Conservation (phyloP, 306 rosid genomes). For the Dryas octopetala region DNA sequence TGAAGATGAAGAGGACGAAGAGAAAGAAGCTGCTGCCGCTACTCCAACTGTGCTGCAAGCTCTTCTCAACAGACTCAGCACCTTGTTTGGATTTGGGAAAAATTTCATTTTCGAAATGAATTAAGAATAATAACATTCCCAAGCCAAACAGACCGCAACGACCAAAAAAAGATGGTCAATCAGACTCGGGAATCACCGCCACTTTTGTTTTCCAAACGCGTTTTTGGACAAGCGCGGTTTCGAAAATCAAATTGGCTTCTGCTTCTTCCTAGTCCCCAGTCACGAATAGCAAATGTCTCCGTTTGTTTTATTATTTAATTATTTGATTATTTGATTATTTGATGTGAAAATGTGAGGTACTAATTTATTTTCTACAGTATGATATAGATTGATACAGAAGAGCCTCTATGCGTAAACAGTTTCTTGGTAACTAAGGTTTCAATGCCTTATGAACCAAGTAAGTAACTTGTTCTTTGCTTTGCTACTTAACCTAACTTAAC, state of each 20-base stretch:
- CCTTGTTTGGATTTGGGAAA: constrained; percentile 1
- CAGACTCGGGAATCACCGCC: not conserved
- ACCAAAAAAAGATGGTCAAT: not conserved
- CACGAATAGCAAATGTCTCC: not conserved
- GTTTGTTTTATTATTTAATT: too few relatives aligned
- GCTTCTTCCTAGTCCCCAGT: not conserved
- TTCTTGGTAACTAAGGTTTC: not conserved
- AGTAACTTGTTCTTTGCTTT: constrained; percentile 7
- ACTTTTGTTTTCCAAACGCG: not conserved
- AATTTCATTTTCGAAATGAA: constrained; percentile 4
- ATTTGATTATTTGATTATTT: not conserved
- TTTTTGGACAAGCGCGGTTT: not conserved
- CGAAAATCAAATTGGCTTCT: not conserved
- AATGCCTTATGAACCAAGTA: not conserved
- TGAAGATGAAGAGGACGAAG: constrained; percentile 17
- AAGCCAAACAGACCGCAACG: not conserved
- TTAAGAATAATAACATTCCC: too few relatives aligned
- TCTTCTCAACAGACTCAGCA: constrained; percentile 31
- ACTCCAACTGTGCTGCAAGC: constrained; percentile 30
- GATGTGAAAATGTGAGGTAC: not conserved
- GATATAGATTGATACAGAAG: not conserved
- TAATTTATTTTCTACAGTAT: not conserved
- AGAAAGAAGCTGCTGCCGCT: constrained; percentile 15
- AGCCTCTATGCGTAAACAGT: not conserved
- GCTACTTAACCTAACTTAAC: not conserved